Evolutionary conservation across 2,329 filamentous ascomycete species (phyloP), one percentile per base, ranked within the genome.

Genomic region (Podosphaera aphanis): DNA sequence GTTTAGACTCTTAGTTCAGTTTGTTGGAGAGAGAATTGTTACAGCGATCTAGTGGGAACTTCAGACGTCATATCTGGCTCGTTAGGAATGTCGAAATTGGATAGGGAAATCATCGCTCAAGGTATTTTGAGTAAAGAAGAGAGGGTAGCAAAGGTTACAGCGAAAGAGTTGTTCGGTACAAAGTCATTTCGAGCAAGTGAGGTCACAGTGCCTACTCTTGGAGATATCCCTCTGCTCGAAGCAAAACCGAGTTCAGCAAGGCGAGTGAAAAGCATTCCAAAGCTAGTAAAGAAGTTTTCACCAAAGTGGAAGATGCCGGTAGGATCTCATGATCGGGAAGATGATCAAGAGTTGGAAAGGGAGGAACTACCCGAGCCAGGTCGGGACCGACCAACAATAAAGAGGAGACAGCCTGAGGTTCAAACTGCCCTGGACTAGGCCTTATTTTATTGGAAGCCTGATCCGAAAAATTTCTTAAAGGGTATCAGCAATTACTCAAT

Each of bases 401-500:
- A 16, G 8, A 10, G 41, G 16, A n/a, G 10, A 33, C 10, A 5
- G 15, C 23, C 41, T 33, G n/a, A 33, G 5, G 8, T 18, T 33
- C 41, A 18, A 6, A 43, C 41, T n/a, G 16, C 16, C 19, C 18
- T 43, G 3, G 25, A 43, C 16, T 43, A 27, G 25, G 11, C 25
- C 15, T 43, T 15, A 33, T 43, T 33, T 43, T n/a, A 43, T 20
- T 43, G 27, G 41, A 43, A 43, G n/a, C 41, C 41, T 1, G 25
- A 43, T 35, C 25, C 25, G 21, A 43, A 20, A 20, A 33, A 25
- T 15, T 43, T 43, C 23, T 43, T 43, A 6, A 43, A 16, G 16
- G 41, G 41, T 5, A 43, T 43, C 29, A 20, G 27, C 6, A 43
- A 43, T 15, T 43, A 43, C 41, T 20, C 41, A 6, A 43, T 43